Evolutionary conservation across 2,329 filamentous ascomycete species (phyloP).

Genomic region (Xylariaceae sp.): DNA sequence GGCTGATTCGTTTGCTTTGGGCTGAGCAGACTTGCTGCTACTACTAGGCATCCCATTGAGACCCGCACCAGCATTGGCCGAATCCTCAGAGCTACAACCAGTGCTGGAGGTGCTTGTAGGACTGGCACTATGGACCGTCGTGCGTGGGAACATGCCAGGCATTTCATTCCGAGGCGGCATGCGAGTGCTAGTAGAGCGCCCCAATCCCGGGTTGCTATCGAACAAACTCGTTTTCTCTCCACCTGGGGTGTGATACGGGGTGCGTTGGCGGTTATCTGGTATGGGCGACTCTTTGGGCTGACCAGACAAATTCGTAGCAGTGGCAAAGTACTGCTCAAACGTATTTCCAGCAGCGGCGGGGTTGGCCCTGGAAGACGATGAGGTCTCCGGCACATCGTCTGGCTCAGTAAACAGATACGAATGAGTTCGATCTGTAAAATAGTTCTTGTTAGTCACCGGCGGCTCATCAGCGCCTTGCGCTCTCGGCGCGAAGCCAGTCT

Average conservation of each 20-base stretch:
- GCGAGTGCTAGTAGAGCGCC: constrained; percentile 43
- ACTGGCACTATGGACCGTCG: constrained; percentile 27
- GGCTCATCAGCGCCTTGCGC: constrained; percentile 50
- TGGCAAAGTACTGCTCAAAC: too few relatives aligned
- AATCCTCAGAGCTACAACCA: constrained; percentile 27
- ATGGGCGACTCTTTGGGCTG: constrained; percentile 40
- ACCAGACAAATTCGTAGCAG: constrained; percentile 43
- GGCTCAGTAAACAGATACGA: constrained; percentile 30
- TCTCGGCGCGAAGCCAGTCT: constrained; percentile 44
- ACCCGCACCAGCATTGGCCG: constrained; percentile 16
- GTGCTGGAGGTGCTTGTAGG: constrained; percentile 27
- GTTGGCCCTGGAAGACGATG: constrained; percentile 3
- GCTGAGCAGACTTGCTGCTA: constrained; percentile 11
- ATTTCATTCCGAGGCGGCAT: constrained; percentile 30
- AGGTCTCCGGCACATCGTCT: constrained; percentile 17
- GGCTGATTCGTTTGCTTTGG: constrained; percentile 22
- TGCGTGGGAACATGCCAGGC: constrained; percentile 26
- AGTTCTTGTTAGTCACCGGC: constrained; percentile 45
- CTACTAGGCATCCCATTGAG: constrained; percentile 9
- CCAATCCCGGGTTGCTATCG: constrained; percentile 40
- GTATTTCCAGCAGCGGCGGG: constrained; percentile 23
- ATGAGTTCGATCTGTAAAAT: constrained; percentile 38
- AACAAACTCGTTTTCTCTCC: constrained; percentile 57
- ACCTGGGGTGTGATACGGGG: constrained; percentile 50
- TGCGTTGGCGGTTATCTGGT: constrained; percentile 48